Base-by-base conservation (phyloP, 768 basidiomycete genomes). In the Gautieria morchelliformis region DNA sequence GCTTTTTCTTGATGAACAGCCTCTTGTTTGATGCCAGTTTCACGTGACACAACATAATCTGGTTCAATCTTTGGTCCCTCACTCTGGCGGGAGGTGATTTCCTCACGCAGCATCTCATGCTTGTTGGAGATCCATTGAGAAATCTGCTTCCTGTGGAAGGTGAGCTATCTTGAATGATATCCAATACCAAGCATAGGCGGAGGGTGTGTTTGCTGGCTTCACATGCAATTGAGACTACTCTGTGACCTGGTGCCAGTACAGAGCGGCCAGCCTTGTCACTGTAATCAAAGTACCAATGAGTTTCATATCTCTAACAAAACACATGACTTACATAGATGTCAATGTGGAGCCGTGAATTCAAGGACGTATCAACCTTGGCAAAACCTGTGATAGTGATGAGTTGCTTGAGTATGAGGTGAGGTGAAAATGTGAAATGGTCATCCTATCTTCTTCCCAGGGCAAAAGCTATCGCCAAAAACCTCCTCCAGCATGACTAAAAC, bases 221-320 rank as follows among this genome's bases (percentile, higher is more conserved):
- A 60, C 93, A 80, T 14, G 93, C 96, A 56, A 94, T 83, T 10
- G 85, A 82, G 40, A 99, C 80, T 27, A 93, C 89, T 62, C 96
- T 96, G 59, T 86, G 85, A 57, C 96, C 96, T 51, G 96, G 96
- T 59, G 96, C 96, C 46, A 96, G 96, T 57, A 99, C 84, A 4
- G 94, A 97, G 51, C 96, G 93, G 17, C 96, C 96, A 59, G 96
- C 95, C 74, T 99, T 99, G 77, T 99, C 96, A 63, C 89, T 95
- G 62, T 44, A 68, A 44, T 53, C 41, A 48, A 57, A 19, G 20
- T 9, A 6, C 12, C 20, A 54, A 15, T 39, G 24, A 41, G 24
- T 35, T 45, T 44, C 12, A 53, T 53, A 37, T 24, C 15, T 49
- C 11, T 52, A 20, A 39, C 49, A 22, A 50, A 3, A 46, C 42